Base-by-base conservation (phyloP, 805 yeast genomes). In the Suhomyces pyralidae region DNA sequence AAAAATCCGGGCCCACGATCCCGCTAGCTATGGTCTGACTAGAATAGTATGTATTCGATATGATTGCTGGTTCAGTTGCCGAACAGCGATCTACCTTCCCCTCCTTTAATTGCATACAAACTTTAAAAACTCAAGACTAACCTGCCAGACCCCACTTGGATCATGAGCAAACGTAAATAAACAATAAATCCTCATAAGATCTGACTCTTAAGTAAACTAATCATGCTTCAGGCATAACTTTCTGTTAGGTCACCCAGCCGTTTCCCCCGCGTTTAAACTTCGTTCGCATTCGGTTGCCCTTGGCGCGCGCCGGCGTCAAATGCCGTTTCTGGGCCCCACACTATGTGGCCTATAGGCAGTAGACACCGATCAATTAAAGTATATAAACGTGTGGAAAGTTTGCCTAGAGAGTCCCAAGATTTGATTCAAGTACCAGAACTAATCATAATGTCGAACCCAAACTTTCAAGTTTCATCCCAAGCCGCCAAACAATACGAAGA, bases 401-500 rank as follows among this genome's bases (percentile, higher is more conserved):
- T 7, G 26, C 45, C 20, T 26, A 46, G 14, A 32, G 5, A 7
- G 42, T 7, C 17, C 8, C 4, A 38, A 38, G 9, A 19, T 9
- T 38, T 19, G 17, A 19, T 38, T 38, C 42, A 28, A 28, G 32
- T 12, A 38, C 17, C 42, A 38, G 42, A 9, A 5, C 20, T 15
- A 36, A 19, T 38, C 47, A 61, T 24, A 40, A 61, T 63, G 66
- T 49, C 64, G 40, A 50, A 52, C 24, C 71, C 76, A 50, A 69
- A 74, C 61, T 76, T 73, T 60, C 73, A 73, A 61, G 72, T 86
- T 28, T 81, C 93, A 1, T 85, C 96, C 2, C 68, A 71, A 30
- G 77, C 83, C 56, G 88, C 97, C 38, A 75, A 75, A 55, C 76
- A 81, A 50, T 83, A 81, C 73, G 97, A 93, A 72, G 72, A 81